Evolutionary conservation across 2,329 filamentous ascomycete genomes (phyloP).

Genomic region (Alternaria dauci): DNA sequence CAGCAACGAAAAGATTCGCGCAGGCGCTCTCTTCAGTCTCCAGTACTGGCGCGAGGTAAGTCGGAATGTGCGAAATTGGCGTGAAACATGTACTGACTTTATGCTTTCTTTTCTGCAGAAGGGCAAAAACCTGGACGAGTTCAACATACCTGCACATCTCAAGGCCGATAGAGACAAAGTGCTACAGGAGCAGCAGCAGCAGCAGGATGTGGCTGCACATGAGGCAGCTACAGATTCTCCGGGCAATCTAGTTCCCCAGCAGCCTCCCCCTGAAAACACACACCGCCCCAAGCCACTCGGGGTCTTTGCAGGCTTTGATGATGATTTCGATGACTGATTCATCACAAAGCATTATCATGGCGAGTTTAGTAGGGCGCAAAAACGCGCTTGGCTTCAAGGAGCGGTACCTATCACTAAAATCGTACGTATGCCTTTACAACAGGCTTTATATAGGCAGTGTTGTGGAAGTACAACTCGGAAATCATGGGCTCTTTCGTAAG

Average conservation of each 20-base stretch:
- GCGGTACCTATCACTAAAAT: not conserved
- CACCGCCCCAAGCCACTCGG: slow-evolving; percentile 8
- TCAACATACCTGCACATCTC: slow-evolving; percentile 33
- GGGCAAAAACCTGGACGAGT: slow-evolving; percentile 29
- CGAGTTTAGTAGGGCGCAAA: not conserved
- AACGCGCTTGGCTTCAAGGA: not conserved
- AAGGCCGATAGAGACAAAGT: slow-evolving; percentile 27
- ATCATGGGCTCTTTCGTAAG: not conserved
- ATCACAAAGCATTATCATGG: not conserved
- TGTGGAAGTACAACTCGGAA: not conserved
- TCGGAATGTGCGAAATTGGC: not conserved
- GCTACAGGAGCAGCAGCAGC: not conserved
- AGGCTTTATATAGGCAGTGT: not conserved
- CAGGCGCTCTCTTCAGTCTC: slow-evolving; percentile 66
- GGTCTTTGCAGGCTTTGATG: slow-evolving; percentile 13
- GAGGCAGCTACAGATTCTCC: not conserved
- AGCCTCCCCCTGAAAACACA: slow-evolving; percentile 3
- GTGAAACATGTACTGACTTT: not conserved
- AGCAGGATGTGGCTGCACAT: not conserved
- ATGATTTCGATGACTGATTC: slow-evolving; percentile 8
- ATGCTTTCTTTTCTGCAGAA: slow-evolving; percentile 1
- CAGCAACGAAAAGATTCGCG: slow-evolving; percentile 71
- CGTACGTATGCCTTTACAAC: not conserved
- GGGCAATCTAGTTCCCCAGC: not conserved
- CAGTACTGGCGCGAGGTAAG: slow-evolving; percentile 30